These are phyloP conservation scores for Sporobolomyces pararoseus DNA, from an alignment of 768 basidiomycete species.

Conservation along the genomic window DNA sequence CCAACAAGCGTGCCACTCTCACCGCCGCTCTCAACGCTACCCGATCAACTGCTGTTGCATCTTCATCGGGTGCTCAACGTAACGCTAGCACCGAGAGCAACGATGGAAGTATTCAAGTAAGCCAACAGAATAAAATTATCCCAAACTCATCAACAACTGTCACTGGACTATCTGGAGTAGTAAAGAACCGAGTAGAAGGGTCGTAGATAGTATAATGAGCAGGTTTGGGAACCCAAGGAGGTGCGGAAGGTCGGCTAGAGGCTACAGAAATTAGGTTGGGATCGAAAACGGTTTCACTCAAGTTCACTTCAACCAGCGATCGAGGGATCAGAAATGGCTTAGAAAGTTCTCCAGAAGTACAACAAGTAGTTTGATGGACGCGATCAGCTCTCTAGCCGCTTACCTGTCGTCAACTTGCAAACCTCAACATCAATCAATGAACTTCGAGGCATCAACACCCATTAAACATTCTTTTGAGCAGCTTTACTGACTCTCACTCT, in stretches of 20 bases:
- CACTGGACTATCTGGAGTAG: neutral
- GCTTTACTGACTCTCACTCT: too few species aligned
- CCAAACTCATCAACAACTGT: neutral
- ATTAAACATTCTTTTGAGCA: too few species aligned
- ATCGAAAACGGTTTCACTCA: too few species aligned
- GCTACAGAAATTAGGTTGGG: neutral
- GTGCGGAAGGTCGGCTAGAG: neutral
- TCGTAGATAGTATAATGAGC: too few species aligned
- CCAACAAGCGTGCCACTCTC: constrained; percentile 16
- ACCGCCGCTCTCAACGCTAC: constrained; percentile 19
- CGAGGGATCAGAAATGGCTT: too few species aligned
- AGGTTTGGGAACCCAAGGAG: neutral
- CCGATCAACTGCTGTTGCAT: neutral
- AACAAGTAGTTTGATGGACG: too few species aligned
- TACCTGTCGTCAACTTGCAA: too few species aligned
- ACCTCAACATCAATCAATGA: too few species aligned
- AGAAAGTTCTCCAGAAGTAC: too few species aligned
- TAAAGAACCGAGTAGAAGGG: neutral
- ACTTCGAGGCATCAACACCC: too few species aligned
- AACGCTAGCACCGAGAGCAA: constrained; percentile 25
- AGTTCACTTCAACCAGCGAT: too few species aligned
- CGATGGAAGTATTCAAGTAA: constrained; percentile 36
- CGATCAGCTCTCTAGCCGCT: too few species aligned
- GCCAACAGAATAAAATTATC: neutral
- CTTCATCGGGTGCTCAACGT: constrained; percentile 9